Conservation (phyloP, 768 basidiomycete genomes). For the Gymnopilus dilepis region DNA sequence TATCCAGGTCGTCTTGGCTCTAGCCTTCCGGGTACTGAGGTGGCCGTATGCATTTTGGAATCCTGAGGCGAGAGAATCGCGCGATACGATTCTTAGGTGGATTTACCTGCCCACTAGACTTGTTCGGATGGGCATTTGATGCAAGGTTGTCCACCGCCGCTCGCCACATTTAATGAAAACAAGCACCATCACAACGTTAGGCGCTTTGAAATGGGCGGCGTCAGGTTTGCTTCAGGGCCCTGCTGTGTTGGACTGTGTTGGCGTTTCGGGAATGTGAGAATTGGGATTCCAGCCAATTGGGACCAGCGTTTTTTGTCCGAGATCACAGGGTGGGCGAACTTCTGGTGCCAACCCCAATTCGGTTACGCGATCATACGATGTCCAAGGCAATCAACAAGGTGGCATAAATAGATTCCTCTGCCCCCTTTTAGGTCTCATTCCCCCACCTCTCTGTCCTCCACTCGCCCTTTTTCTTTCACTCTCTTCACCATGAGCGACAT, state of each 20-base stretch:
- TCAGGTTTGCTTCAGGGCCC: slow-evolving; percentile 9
- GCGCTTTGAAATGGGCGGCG: neutral
- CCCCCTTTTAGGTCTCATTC: slow-evolving; percentile 13
- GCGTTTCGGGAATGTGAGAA: slow-evolving; percentile 1
- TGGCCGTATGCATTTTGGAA: neutral
- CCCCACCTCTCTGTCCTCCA: neutral
- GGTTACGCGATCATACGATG: slow-evolving; percentile 17
- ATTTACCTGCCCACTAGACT: neutral
- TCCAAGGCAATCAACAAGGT: slow-evolving; percentile 9
- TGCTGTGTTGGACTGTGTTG: neutral
- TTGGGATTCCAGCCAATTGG: slow-evolving; percentile 2
- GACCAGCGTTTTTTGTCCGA: slow-evolving; percentile 10
- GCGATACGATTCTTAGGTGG: neutral
- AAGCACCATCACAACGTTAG: neutral
- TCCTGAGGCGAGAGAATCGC: neutral
- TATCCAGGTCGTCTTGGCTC: neutral
- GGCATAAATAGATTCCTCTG: slow-evolving; percentile 16
- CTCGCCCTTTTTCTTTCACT: neutral
- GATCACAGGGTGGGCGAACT: slow-evolving; percentile 10
- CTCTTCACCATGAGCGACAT: slow-evolving; percentile 30
- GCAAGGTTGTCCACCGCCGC: neutral
- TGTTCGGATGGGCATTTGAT: neutral
- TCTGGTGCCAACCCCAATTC: slow-evolving; percentile 6
- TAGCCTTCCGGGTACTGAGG: neutral
- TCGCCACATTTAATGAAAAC: neutral